phyloP scores from a whole-genome alignment of 805 yeast species.

The Candida adriatica region DNA sequence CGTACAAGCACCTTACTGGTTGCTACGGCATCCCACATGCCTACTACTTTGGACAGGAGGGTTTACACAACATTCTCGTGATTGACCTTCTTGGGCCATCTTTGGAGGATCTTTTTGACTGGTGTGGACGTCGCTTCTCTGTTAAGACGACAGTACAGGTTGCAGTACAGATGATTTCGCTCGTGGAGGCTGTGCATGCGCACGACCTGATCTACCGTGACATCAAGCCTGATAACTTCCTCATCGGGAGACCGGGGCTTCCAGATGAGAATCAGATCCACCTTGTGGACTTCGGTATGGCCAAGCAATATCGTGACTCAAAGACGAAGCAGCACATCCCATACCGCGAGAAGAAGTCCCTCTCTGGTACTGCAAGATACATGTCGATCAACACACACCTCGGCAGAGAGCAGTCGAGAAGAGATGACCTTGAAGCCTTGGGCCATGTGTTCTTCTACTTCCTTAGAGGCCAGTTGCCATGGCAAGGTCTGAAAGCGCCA shows the following conservation, averaged over 20 bases:
- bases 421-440: conserved; percentile 76
- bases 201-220: conserved; percentile 75
- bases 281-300: conserved; percentile 82
- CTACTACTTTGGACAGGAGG: conserved; percentile 81
- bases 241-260: conserved; percentile 56
- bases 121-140: conserved; percentile 77
- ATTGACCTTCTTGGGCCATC: conserved; percentile 78
- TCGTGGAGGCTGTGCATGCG: conserved; percentile 69
- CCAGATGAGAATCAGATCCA: conserved; percentile 63
- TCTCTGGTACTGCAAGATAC: conserved; percentile 81
- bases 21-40: conserved; percentile 76
- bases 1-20: conserved; percentile 64
- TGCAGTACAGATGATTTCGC: conserved; percentile 70
- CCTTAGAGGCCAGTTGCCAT: conserved; percentile 71
- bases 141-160: conserved; percentile 67
- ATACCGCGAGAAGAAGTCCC: conserved; percentile 70
- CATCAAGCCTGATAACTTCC: conserved; percentile 77
- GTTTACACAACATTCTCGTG: conserved; percentile 69
- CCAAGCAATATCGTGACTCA: conserved; percentile 78
- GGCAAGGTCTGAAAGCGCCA: conserved; percentile 89
- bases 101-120: conserved; percentile 74
- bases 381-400: conserved; percentile 87
- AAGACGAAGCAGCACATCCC: conserved; percentile 76
- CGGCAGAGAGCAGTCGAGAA: conserved; percentile 76
- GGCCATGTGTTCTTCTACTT: conserved; percentile 82